Base-by-base conservation (phyloP, 345 rosid species). In the Microcos paniculata region DNA sequence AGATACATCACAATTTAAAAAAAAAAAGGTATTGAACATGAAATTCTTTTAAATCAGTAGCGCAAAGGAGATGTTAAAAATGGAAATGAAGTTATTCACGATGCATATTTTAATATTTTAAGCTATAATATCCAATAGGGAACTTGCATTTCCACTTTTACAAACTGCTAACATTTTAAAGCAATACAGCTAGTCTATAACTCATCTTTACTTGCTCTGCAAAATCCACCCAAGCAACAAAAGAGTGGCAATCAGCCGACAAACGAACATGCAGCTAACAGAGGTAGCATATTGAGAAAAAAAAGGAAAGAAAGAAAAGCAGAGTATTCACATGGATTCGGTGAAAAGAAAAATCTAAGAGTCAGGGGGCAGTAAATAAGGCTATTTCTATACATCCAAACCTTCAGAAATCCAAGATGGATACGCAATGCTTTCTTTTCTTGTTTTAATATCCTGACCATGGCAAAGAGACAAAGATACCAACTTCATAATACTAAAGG, bases 1-100 rank as follows among this genome's bases (percentile, higher is more conserved):
- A 68, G 24, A 77, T 4, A 73, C 18, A 78, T 11, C 51, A 33
- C 5, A 70, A 59, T 8, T 42, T n/a, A 33, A 33, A 70, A 70
- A 43, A 55, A 24, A 14, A 42, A 26, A 35, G 40, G 21, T 48
- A 14, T 24, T 23, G 7, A 43, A 14, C 21, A 66, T 7, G 21
- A 24, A 43, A 43, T 24, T 14, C 71, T 24, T 24, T 59, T 6
- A 30, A 38, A 59, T 5, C 15, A 64, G 4, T 40, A 40, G 31
- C 26, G n/a, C n/a, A 26, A 26, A 43, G 33, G 1, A 24, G 13
- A 42, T 23, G n/a, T 8, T 8, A 65, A 14, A 45, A 67, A 53
- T 4, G 21, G 13, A 19, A 42, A 18, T 23, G 8, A 66, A 43
- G 56, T 3, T 67, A 46, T 45, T 16, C 55, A 45, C 15, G 15